These are phyloP conservation scores for Suhomyces kilbournensis DNA, from an alignment of 805 yeast genomes.

Conservation along the genomic window DNA sequence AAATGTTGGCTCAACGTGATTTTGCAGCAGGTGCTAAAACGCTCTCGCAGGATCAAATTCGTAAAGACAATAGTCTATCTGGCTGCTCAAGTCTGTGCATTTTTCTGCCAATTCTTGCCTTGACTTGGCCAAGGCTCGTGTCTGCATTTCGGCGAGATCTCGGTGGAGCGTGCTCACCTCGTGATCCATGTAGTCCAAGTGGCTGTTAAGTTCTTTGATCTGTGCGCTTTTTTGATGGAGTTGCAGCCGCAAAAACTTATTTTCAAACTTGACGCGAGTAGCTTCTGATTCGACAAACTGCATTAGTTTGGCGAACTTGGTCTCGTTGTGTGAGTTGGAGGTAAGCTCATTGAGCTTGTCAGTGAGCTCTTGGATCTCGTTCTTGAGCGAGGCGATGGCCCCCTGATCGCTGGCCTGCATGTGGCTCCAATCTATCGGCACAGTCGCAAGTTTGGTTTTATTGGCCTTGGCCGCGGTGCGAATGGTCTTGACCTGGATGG, in stretches of 20 bases:
- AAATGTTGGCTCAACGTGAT: neutral
- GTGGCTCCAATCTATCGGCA: constrained; percentile 33
- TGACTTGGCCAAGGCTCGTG: neutral
- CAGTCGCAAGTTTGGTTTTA: constrained; percentile 24
- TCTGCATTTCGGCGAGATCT: neutral
- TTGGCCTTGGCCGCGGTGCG: constrained; percentile 55
- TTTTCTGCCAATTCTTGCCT: constrained; percentile 4
- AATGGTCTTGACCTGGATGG: constrained; percentile 70
- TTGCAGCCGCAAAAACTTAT: constrained; percentile 26
- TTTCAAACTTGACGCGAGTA: constrained; percentile 31
- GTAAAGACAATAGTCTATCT: constrained; percentile 5
- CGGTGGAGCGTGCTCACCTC: constrained; percentile 11
- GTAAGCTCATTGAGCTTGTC: constrained; percentile 17
- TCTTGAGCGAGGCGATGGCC: constrained; percentile 26
- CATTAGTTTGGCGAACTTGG: constrained; percentile 22
- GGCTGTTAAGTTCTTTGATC: constrained; percentile 22
- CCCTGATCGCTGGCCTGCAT: constrained; percentile 23
- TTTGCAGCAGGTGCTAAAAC: neutral
- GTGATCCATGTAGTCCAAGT: constrained; percentile 21
- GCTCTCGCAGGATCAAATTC: neutral
- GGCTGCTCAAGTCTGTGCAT: constrained; percentile 8
- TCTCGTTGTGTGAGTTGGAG: neutral
- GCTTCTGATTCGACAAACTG: constrained; percentile 32
- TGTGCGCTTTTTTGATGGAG: constrained; percentile 16
- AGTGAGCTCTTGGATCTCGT: constrained; percentile 31